Evolutionary conservation across 2,329 filamentous ascomycete genomes (phyloP).

Genomic region (Venturia effusa): DNA sequence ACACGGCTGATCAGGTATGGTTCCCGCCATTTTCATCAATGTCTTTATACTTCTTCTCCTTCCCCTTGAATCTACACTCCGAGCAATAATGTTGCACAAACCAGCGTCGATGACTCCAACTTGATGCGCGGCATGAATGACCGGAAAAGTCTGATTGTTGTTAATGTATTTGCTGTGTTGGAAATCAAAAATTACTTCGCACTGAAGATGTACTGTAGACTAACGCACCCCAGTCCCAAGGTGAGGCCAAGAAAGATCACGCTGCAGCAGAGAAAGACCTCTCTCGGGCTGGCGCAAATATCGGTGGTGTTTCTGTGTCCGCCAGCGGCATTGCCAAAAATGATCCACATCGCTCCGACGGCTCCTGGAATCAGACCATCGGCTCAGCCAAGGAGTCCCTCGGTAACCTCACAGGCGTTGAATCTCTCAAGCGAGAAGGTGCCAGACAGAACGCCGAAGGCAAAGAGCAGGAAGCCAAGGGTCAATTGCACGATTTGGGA

Average conservation of each 20-base stretch:
- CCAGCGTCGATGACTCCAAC: not conserved
- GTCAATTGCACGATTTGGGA: constrained; percentile 66
- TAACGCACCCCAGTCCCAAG: constrained; percentile 39
- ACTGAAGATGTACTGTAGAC: constrained; percentile 11
- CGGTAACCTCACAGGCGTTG: constrained; percentile 64
- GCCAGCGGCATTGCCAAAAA: constrained; percentile 62
- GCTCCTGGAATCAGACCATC: constrained; percentile 81
- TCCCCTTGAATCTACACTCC: not conserved
- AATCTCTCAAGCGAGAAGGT: constrained; percentile 64
- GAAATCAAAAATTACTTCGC: constrained; percentile 11
- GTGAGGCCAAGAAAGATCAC: constrained; percentile 53
- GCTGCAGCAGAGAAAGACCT: constrained; percentile 58
- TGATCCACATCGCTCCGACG: constrained; percentile 58
- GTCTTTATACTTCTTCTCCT: not conserved
- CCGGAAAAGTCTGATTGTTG: too few relatives aligned
- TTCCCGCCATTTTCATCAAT: not conserved
- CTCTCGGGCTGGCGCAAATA: constrained; percentile 63
- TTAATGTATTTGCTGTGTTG: too few relatives aligned
- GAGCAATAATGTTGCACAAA: not conserved
- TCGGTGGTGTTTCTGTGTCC: constrained; percentile 61
- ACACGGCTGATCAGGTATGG: constrained; percentile 41
- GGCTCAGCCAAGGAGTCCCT: constrained; percentile 74
- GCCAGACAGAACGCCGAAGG: constrained; percentile 70
- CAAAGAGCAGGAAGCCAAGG: constrained; percentile 70
- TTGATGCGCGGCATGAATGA: too few relatives aligned